Conservation (phyloP, 2,329 filamentous ascomycete genomes). For the Teratosphaeria viscida region DNA sequence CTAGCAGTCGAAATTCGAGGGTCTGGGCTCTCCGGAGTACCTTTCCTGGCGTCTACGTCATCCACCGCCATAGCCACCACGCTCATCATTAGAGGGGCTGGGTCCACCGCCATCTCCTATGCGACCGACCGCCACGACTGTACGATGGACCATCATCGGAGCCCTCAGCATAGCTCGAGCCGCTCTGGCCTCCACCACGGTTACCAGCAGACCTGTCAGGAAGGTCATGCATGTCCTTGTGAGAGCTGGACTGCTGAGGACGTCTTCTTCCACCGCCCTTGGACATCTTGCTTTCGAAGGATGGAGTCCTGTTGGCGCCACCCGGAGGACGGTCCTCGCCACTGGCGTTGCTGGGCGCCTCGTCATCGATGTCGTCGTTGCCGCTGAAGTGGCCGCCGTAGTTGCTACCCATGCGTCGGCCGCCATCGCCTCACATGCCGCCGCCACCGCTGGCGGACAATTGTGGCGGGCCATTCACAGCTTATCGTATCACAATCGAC, state of each 20-base stretch:
- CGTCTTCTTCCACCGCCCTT: too few species aligned
- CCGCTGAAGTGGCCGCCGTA: too few species aligned
- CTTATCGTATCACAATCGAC: not conserved
- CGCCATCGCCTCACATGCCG: too few species aligned
- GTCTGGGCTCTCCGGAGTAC: too few species aligned
- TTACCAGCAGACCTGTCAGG: not conserved
- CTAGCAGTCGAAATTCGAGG: too few species aligned
- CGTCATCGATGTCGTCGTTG: too few species aligned
- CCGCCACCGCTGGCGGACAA: not conserved
- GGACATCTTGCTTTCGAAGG: too few species aligned
- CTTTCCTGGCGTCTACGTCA: too few species aligned
- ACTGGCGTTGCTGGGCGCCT: too few species aligned
- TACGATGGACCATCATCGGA: not conserved
- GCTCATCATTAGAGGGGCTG: not conserved
- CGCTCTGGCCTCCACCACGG: not conserved
- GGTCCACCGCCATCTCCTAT: not conserved
- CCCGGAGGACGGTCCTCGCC: too few species aligned
- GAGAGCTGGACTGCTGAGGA: not conserved
- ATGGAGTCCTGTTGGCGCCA: too few species aligned
- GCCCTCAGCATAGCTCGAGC: not conserved
- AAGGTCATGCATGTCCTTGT: not conserved
- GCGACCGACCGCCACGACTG: not conserved
- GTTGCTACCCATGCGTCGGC: too few species aligned
- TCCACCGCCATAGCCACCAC: not conserved
- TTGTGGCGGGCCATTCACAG: not conserved